phyloP scores from a whole-genome alignment of 75 land plant species.

The Isoetes taiwanensis region DNA sequence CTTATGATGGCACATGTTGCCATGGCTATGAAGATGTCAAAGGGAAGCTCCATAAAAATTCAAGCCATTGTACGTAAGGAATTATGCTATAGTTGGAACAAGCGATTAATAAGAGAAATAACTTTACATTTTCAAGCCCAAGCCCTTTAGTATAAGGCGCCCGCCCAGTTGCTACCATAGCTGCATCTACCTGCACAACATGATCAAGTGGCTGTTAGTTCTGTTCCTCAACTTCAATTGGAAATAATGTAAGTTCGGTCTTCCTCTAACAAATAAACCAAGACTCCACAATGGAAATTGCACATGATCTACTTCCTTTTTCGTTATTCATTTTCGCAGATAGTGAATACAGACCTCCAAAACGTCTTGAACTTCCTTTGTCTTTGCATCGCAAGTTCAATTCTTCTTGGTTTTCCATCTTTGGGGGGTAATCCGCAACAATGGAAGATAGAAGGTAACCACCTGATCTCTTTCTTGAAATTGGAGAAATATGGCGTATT shows the following conservation, averaged over 20 bases:
- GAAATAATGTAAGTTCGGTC: background rate
- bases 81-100: no score
- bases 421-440: background rate
- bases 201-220: no score
- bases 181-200: constrained; percentile 4
- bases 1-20: no score
- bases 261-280: background rate
- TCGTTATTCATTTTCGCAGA: no score
- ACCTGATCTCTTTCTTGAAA: no score
- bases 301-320: no score
- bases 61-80: no score
- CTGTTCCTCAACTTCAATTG: no score
- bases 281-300: no score
- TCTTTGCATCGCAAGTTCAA: background rate
- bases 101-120: no score
- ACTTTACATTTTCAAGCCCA: constrained; percentile 5
- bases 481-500: background rate
- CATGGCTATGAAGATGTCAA: no score
- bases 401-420: background rate
- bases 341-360: background rate
- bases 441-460: background rate
- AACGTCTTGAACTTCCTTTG: background rate
- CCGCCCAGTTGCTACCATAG: background rate
- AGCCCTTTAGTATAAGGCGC: constrained; percentile 1
- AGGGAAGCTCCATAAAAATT: no score